Base-by-base conservation (phyloP, 176 grass and related monocot species). In the Tillandsia leiboldiana region DNA sequence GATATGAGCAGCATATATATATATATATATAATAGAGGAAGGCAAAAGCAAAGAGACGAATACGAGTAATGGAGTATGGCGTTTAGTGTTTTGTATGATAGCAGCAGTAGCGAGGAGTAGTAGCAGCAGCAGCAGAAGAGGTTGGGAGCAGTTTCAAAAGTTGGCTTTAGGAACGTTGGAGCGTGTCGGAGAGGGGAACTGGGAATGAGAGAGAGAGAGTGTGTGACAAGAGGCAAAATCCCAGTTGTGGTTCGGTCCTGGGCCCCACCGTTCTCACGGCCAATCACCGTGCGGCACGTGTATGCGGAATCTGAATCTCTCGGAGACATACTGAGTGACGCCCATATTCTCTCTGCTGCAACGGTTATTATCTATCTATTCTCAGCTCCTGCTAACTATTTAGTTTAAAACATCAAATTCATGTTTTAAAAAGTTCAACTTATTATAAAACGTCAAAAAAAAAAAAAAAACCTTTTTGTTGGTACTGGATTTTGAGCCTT, bases 71-170 rank as follows among this genome's bases (percentile, higher is more conserved):
- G 23, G 23, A 51, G 12, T 8, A 81, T 81, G 78, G 78, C 78
- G 28, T 13, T 11, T 81, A 74, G 78, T 49, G 78, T 73, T 67
- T 74, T 81, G 78, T 69, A 73, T 63, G 64, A 2, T 74, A 69
- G 49, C 51, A 61, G 51, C 3, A 50, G 2, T 54, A 42, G 3
- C 27, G 72, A 23, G 62, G 23, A 42, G 26, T 26, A 12, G 23
- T 1, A 24, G 23, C 24, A 24, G 24, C 24, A 24, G 24, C 24
- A 24, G 24, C 24, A 24, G 24, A 24, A 24, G 24, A 24, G 24
- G 24, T 24, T 28, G 53, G 22, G 50, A 42, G 51, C 67, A 53
- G 54, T 69, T 73, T 28, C 12, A 61, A 73, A 63, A 66, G 42
- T 17, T 11, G 3, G 15, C n/a, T 29, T 74, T 69, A 68, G 61